phyloP scores from a whole-genome alignment of 164 flowering plant genomes.

The Aristolochia californica region DNA sequence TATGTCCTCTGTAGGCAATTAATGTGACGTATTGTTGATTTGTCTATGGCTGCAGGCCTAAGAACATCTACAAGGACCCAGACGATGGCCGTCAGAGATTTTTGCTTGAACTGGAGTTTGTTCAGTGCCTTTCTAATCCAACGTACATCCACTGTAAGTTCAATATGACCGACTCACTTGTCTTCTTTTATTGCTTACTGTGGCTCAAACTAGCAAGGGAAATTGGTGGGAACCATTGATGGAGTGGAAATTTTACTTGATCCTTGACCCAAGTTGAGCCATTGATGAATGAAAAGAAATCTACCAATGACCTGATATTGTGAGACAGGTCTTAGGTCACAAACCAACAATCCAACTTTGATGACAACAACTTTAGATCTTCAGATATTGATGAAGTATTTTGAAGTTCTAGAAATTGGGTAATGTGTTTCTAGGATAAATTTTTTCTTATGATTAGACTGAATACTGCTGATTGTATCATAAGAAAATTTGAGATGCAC shows the following conservation, averaged over 20 bases:
- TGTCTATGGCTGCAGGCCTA: slow-evolving; percentile 34
- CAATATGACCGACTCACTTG: neutral
- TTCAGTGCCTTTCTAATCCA: slow-evolving; percentile 95
- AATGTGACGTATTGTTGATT: neutral
- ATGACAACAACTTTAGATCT: too few relatives aligned
- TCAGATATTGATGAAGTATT: neutral
- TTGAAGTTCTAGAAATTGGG: too few relatives aligned
- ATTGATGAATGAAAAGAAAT: neutral
- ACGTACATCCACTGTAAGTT: slow-evolving; percentile 89
- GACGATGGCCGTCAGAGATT: slow-evolving; percentile 92
- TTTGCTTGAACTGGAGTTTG: slow-evolving; percentile 86
- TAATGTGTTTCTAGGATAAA: too few relatives aligned
- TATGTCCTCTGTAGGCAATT: too few relatives aligned
- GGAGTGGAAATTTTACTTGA: neutral
- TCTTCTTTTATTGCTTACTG: neutral
- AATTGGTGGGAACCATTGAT: neutral
- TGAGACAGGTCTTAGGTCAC: too few relatives aligned
- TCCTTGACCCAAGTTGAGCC: neutral
- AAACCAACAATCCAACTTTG: too few relatives aligned
- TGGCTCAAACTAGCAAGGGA: neutral
- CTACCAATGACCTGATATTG: too few relatives aligned
- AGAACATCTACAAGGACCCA: slow-evolving; percentile 71
- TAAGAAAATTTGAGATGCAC: too few relatives aligned
- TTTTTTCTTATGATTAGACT: too few relatives aligned
- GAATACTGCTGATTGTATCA: too few relatives aligned